Evolutionary conservation across 257 asterid genomes (phyloP), one percentile per base, ranked within the genome.

Genomic region (Scutellaria minor): DNA sequence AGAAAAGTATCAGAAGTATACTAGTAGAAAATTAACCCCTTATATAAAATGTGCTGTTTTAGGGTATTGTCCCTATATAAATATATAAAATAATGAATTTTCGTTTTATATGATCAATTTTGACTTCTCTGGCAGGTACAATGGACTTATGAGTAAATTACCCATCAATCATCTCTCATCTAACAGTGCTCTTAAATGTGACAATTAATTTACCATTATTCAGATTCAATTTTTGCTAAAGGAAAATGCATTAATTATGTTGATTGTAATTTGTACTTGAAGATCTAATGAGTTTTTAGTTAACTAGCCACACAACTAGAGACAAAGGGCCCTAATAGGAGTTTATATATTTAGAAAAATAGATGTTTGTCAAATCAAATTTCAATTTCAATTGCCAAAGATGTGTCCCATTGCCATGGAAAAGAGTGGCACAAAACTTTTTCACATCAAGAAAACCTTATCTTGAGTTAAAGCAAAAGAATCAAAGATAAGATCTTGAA

Each of bases 401-500:
- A 24, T 66, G 70, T 73, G 82, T 47, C 78, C 80, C 79, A 78
- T 73, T 69, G 77, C 78, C 70, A 46, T 68, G 68, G 20, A 50
- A 76, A 81, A 70, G 83, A 68, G 77, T 57, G 69, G 79, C 79
- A 80, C 35, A 67, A n/a, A 65, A 59, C 47, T 67, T 50, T 22
- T 58, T 39, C 65, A 77, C 60, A 73, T 53, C 48, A 56, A 65
- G 77, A 81, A 66, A 68, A 79, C 71, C 83, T 79, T 71, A 83
- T 83, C 87, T 70, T 47, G 50, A 66, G 76, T 42, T 70, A 80
- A 61, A 72, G 81, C 78, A 78, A 75, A 75, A 75, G 73, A 78
- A 72, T 80, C 82, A 75, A 85, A 73, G 89, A 85, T 85, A 82
- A 82, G 89, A 80, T 82, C 62, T 66, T 69, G 24, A 81, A 67